phyloP scores from a whole-genome alignment of 2,329 filamentous ascomycete species.

The Bipolaris gigantea region DNA sequence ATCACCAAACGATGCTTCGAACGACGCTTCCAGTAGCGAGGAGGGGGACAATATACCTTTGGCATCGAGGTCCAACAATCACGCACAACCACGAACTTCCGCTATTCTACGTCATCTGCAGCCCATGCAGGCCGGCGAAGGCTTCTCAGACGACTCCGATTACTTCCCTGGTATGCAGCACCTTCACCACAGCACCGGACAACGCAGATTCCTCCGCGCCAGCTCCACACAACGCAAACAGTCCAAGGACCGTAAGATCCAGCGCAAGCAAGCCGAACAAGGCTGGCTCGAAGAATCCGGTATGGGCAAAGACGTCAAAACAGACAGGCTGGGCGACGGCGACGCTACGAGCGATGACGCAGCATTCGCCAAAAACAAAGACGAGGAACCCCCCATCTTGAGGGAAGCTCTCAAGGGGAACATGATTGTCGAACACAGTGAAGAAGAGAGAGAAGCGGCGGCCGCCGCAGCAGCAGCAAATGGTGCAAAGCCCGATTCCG shows the following conservation, averaged over 20 bases:
- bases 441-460: slow-evolving; percentile 19
- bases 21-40: slow-evolving; percentile 34
- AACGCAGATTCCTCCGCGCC: slow-evolving; percentile 29
- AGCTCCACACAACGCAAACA: slow-evolving; percentile 37
- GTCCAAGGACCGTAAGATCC: slow-evolving; percentile 41
- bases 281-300: slow-evolving; percentile 53
- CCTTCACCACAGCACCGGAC: slow-evolving; percentile 19
- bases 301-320: slow-evolving; percentile 50
- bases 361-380: slow-evolving; percentile 5
- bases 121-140: slow-evolving; percentile 41
- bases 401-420: slow-evolving; percentile 39
- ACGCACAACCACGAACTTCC: slow-evolving; percentile 32
- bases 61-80: slow-evolving; percentile 19
- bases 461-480: slow-evolving; percentile 14
- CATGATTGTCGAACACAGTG: slow-evolving; percentile 38
- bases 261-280: slow-evolving; percentile 39
- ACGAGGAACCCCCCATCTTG: slow-evolving; percentile 27
- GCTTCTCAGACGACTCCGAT: slow-evolving; percentile 49
- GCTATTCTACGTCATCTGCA: slow-evolving; percentile 40
- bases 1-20: slow-evolving; percentile 42
- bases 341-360: slow-evolving; percentile 31
- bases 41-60: slow-evolving; percentile 24
- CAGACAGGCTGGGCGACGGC: slow-evolving; percentile 52
- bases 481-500: slow-evolving; percentile 16
- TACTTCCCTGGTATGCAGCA: slow-evolving; percentile 46